Conservation (phyloP, 108 stramenopile species). For the Stephanodiscus minutulus region DNA sequence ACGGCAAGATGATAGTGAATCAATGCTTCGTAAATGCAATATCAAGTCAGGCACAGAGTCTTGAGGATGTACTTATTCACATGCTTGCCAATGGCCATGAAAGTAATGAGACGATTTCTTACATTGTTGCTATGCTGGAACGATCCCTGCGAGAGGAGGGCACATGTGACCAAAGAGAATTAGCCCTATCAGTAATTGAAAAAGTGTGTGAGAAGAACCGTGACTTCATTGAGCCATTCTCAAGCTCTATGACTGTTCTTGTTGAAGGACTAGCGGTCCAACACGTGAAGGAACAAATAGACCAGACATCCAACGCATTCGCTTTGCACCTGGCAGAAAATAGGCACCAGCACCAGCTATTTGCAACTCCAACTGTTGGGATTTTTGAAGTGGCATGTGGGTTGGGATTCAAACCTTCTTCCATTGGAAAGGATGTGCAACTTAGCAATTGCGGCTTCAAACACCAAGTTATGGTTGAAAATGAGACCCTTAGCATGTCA, state of each 20-base stretch:
- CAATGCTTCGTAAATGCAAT: slow-evolving; percentile 2
- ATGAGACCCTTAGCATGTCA: slow-evolving; percentile 18
- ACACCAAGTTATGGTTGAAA: slow-evolving; percentile 19
- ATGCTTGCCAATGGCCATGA: slow-evolving; percentile 12
- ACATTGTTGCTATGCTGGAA: slow-evolving; percentile 27
- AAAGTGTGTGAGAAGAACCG: slow-evolving; percentile 33
- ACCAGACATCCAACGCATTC: slow-evolving; percentile 16
- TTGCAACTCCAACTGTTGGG: slow-evolving; percentile 68
- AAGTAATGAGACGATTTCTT: slow-evolving; percentile 16
- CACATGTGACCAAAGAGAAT: slow-evolving; percentile 6
- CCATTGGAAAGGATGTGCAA: slow-evolving; percentile 13
- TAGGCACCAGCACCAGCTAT: slow-evolving; percentile 27
- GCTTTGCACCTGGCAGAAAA: slow-evolving; percentile 48
- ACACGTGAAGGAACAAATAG: slow-evolving; percentile 38
- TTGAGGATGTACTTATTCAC: slow-evolving; percentile 27
- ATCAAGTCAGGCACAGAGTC: background rate
- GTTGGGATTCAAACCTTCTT: slow-evolving; percentile 27
- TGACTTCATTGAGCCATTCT: slow-evolving; percentile 53
- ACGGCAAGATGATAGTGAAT: slow-evolving; percentile 11
- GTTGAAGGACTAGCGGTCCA: slow-evolving; percentile 39
- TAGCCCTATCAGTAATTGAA: slow-evolving; percentile 62
- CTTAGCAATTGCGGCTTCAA: background rate
- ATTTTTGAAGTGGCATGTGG: slow-evolving; percentile 61
- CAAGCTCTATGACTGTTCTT: slow-evolving; percentile 53
- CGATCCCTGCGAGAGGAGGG: slow-evolving; percentile 13